Evolutionary conservation across 805 yeast genomes (phyloP), one percentile per base, ranked within the genome.

Genomic region (Pichia nanzhaoensis): DNA sequence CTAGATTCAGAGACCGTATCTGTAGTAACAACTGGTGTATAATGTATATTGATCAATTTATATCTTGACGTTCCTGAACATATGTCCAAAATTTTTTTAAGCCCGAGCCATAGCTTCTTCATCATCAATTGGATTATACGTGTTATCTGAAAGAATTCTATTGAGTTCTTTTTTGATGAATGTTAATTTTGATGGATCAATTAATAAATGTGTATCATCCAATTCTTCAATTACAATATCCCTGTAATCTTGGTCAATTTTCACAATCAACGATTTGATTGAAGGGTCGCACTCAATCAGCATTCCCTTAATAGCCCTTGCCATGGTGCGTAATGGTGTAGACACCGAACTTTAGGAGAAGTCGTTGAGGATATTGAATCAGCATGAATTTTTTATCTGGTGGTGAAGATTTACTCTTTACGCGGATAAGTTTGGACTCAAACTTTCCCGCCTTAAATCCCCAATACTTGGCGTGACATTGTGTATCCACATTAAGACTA

Each of bases 201-300:
- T 83, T 49, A 93, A 69, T 17, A 91, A 64, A 63, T 93, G 98
- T 1, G 93, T 86, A 38, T 90, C 97, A 59, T 93, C 98, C 35
- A 91, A 71, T 55, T 93, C 98, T 63, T 83, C 80, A n/a, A 61
- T 64, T 16, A 64, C 60, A 2, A 93, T 82, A 53, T 89, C 95
- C 47, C 86, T 83, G 32, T 73, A 66, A 22, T 78, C 77, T 0
- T 87, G 68, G 62, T 93, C 98, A 36, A 91, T 84, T 59, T 81
- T 84, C 19, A 91, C 66, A 2, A 91, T 86, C 40, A 91, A 69
- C 0, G 98, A 96, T 51, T 80, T 75, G 51, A 91, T 89, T 1
- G 97, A 87, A 1, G 99, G 98, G 61, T 91, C 99, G 61, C 70
- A 77, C 51, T 75, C 73, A 16, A 77, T 63, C 38, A 77, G 55